Conservation (phyloP, 2,329 filamentous ascomycete species). For the Ophiocordyceps australis region DNA sequence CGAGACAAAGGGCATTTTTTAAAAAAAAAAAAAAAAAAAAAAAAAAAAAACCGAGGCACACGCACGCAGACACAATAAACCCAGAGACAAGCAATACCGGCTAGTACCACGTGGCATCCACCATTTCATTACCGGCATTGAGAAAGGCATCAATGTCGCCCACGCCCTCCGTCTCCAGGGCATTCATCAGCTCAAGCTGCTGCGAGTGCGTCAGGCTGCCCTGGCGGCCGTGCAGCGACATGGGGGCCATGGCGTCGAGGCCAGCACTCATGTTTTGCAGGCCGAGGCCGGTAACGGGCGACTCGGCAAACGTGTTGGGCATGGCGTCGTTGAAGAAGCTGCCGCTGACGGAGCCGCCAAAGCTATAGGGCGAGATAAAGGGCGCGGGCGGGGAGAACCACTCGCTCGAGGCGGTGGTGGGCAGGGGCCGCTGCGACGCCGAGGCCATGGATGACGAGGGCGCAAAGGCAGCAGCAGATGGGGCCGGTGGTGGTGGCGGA, state of each 20-base stretch:
- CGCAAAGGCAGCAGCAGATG: slow-evolving; percentile 6
- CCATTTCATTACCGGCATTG: slow-evolving; percentile 16
- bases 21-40: not conserved
- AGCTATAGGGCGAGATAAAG: slow-evolving; percentile 33
- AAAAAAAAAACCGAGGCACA: not conserved
- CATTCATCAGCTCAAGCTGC: slow-evolving; percentile 67
- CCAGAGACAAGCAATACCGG: not conserved
- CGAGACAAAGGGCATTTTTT: too few relatives aligned
- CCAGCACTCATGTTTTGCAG: slow-evolving; percentile 12
- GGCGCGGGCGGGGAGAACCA: slow-evolving; percentile 36
- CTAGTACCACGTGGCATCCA: slow-evolving; percentile 15
- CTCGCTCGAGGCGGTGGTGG: slow-evolving; percentile 22
- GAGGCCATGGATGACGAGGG: slow-evolving; percentile 16
- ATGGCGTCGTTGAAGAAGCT: slow-evolving; percentile 22
- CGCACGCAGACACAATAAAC: too few relatives aligned
- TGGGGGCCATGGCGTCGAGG: slow-evolving; percentile 6
- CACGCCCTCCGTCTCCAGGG: slow-evolving; percentile 52
- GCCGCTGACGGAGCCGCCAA: slow-evolving; percentile 19
- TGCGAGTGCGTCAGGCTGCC: slow-evolving; percentile 64
- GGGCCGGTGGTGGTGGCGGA: slow-evolving; percentile 2
- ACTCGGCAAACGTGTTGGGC: slow-evolving; percentile 11
- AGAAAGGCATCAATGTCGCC: slow-evolving; percentile 43
- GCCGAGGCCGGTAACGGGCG: slow-evolving; percentile 12
- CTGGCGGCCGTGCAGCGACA: slow-evolving; percentile 27
- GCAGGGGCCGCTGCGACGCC: slow-evolving; percentile 21